Evolutionary conservation across 2,329 filamentous ascomycete species (phyloP).

Genomic region (Furcasterigmium furcatum): DNA sequence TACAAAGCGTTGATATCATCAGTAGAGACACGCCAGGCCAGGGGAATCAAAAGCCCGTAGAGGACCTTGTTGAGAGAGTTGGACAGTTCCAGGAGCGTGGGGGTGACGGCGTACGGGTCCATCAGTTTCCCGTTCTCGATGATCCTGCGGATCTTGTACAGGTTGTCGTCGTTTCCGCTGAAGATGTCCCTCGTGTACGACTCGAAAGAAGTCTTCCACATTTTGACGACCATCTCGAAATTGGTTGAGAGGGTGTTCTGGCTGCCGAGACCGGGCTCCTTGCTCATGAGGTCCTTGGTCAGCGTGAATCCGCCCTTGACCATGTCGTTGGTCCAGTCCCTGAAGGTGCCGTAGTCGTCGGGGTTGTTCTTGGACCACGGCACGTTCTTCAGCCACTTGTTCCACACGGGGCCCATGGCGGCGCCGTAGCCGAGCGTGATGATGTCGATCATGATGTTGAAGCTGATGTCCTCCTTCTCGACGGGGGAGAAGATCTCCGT

Average conservation of each 20-base stretch:
- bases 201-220: too few species aligned
- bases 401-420: background rate
- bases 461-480: background rate
- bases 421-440: background rate
- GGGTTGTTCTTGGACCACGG: background rate
- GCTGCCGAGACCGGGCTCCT: too few species aligned
- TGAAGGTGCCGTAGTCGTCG: too few species aligned
- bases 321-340: too few species aligned
- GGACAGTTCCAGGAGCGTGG: background rate
- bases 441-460: background rate
- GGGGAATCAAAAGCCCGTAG: background rate
- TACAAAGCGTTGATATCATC: background rate
- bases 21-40: background rate
- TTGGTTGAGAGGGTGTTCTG: too few species aligned
- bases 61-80: background rate
- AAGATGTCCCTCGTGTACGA: too few species aligned
- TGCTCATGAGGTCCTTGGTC: too few species aligned
- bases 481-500: background rate
- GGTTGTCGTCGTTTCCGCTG: too few species aligned
- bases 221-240: too few species aligned
- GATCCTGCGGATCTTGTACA: too few species aligned
- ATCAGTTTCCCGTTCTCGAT: background rate
- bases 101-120: background rate
- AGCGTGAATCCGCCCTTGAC: too few species aligned
- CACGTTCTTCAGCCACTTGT: background rate